Percentiles rank a stretch among this genome's conserved stretches.
These are phyloP conservation scores for Candida hispaniensis DNA, from an alignment of 805 yeast genomes.

Conservation along the genomic window DNA sequence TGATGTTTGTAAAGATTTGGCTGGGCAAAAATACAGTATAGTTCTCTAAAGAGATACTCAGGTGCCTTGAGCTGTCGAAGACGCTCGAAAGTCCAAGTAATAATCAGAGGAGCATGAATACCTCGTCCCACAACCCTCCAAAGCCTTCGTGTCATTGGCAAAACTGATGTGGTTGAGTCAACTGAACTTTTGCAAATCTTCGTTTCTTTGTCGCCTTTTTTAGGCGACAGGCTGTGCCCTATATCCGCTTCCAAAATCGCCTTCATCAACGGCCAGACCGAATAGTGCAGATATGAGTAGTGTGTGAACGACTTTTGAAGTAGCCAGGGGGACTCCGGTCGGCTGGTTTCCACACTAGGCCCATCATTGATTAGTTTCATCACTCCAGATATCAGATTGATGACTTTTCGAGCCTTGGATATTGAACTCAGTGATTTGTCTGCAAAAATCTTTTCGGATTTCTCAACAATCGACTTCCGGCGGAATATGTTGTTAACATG, in stretches of 20 bases:
- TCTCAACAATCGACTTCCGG: constrained; percentile 1
- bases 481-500: constrained; percentile 6
- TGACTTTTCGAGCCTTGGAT: constrained; percentile 3
- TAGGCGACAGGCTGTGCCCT: too few relatives aligned
- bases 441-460: not conserved
- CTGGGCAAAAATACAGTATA: constrained; percentile 9
- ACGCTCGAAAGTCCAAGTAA: not conserved
- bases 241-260: constrained; percentile 1
- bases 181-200: too few relatives aligned
- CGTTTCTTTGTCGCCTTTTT: not conserved
- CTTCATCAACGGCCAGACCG: not conserved
- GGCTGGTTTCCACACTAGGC: too few relatives aligned
- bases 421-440: not conserved
- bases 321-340: constrained; percentile 2
- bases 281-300: not conserved
- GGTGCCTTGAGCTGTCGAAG: not conserved
- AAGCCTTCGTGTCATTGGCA: constrained; percentile 6
- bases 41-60: constrained; percentile 3
- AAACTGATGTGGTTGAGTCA: too few relatives aligned
- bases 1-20: constrained; percentile 4
- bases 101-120: constrained; percentile 2
- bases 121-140: constrained; percentile 11
- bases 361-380: too few relatives aligned
- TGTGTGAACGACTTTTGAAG: too few relatives aligned
- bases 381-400: constrained; percentile 3